phyloP scores from a whole-genome alignment of 768 basidiomycete species.

The Hygrophorus pudorinus region DNA sequence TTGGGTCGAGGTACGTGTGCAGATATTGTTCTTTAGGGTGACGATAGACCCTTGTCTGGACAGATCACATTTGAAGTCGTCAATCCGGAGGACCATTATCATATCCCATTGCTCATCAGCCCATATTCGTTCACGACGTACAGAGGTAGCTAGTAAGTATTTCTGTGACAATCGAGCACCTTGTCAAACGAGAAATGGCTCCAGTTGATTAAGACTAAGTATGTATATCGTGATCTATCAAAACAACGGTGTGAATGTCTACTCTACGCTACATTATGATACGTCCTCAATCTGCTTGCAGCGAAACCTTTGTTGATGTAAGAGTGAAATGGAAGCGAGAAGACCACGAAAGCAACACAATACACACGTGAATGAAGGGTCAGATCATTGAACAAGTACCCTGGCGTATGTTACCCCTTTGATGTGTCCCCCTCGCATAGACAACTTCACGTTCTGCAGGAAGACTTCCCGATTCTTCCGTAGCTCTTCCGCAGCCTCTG shows the following conservation, averaged over 20 bases:
- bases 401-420: slow-evolving; percentile 74
- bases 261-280: not conserved
- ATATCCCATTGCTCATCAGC: slow-evolving; percentile 86
- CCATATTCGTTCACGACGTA: slow-evolving; percentile 91
- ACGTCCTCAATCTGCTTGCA: not conserved
- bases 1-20: slow-evolving; percentile 65
- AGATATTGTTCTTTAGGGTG: not conserved
- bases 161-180: not conserved
- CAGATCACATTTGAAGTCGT: slow-evolving; percentile 74
- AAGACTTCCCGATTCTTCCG: slow-evolving; percentile 83
- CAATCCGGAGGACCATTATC: slow-evolving; percentile 74
- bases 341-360: slow-evolving; percentile 12
- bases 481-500: slow-evolving; percentile 95
- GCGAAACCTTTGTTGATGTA: slow-evolving; percentile 11
- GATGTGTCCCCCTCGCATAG: slow-evolving; percentile 76
- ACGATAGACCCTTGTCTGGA: slow-evolving; percentile 6
- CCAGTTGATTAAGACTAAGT: not conserved
- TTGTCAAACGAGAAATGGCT: not conserved
- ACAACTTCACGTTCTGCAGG: slow-evolving; percentile 70
- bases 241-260: not conserved
- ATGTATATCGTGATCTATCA: not conserved
- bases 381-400: slow-evolving; percentile 35
- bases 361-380: slow-evolving; percentile 9
- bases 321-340: slow-evolving; percentile 16
- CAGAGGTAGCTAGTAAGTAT: slow-evolving; percentile 56